Base-by-base conservation (phyloP, 2,329 filamentous ascomycete genomes). In the Botrytis aclada region DNA sequence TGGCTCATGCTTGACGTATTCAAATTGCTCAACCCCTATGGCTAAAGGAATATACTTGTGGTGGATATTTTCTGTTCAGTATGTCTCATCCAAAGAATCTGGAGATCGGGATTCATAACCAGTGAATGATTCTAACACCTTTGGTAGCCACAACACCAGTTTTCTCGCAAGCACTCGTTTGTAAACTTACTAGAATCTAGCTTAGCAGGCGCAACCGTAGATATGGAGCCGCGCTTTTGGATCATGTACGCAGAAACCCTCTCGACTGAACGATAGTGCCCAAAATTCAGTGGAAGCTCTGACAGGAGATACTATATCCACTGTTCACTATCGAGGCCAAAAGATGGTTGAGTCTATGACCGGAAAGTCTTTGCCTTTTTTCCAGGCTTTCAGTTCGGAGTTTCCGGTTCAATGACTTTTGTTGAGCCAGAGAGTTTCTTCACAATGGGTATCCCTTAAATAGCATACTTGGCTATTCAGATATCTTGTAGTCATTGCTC, bases 331-430 rank as follows among this genome's bases (percentile, higher is more conserved):
- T 56, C 14, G n/a, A 56, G 51, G 32, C 3, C 1, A 14, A 18
- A 29, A 29, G n/a, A 56, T 56, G n/a, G n/a, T 29, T 56, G 14
- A n/a, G n/a, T 1, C 16, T 56, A 29, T 32, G n/a, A 3, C 16
- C 0, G 0, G 3, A n/a, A 7, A 7, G 0, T 9, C 6, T 54
- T 4, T n/a, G 14, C n/a, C 14, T 54, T 29, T 1, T 1, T 54
- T 29, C 6, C 16, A 29, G n/a, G 7, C 14, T 29, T 3, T 18
- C n/a, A 29, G 14, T 32, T 56, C n/a, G n/a, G 29, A 8, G 51
- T 56, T 56, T 12, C 51, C n/a, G 51, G 7, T 29, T 9, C 32
- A 7, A 29, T 4, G 6, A 3, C 14, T 29, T n/a, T 16, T 54
- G 10, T n/a, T n/a, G 25, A 12, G 47, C 5, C 0, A n/a, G 25